These are phyloP conservation scores for Panicum miliaceum DNA, from an alignment of 176 grass and related monocot species.

Conservation along the genomic window DNA sequence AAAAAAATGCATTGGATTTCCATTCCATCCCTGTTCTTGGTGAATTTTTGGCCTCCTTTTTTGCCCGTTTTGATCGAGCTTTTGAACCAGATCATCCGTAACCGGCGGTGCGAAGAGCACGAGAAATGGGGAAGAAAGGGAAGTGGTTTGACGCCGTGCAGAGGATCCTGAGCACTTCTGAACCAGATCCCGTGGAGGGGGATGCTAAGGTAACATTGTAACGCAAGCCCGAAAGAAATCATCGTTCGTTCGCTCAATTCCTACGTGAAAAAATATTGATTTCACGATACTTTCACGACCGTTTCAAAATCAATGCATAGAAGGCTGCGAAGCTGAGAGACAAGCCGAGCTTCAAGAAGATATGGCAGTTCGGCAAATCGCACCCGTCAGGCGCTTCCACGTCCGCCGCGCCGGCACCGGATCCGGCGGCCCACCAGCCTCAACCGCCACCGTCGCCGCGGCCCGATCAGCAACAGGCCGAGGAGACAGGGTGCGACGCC, in stretches of 20 bases:
- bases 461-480: constrained; percentile 5
- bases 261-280: neutral
- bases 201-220: constrained; percentile 45
- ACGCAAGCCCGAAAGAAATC: neutral
- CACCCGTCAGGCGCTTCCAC: constrained; percentile 29
- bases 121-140: constrained; percentile 59
- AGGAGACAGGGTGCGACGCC: neutral
- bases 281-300: neutral
- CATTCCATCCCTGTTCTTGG: neutral
- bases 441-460: constrained; percentile 3
- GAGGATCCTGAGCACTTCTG: constrained; percentile 53
- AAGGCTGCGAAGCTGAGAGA: constrained; percentile 39
- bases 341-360: constrained; percentile 65
- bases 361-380: constrained; percentile 64
- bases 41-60: neutral
- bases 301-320: neutral
- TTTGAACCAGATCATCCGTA: neutral
- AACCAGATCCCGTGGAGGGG: constrained; percentile 46
- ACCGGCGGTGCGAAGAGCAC: neutral
- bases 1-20: neutral
- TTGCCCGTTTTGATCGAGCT: neutral
- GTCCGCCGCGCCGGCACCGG: constrained; percentile 21
- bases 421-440: constrained; percentile 2
- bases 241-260: neutral
- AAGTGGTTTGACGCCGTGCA: constrained; percentile 73